Percentiles rank a stretch among this genome's conserved stretches.
These are phyloP conservation scores for Hypoxylon sp. DNA, from an alignment of 2,329 filamentous ascomycete genomes.

Conservation along the genomic window DNA sequence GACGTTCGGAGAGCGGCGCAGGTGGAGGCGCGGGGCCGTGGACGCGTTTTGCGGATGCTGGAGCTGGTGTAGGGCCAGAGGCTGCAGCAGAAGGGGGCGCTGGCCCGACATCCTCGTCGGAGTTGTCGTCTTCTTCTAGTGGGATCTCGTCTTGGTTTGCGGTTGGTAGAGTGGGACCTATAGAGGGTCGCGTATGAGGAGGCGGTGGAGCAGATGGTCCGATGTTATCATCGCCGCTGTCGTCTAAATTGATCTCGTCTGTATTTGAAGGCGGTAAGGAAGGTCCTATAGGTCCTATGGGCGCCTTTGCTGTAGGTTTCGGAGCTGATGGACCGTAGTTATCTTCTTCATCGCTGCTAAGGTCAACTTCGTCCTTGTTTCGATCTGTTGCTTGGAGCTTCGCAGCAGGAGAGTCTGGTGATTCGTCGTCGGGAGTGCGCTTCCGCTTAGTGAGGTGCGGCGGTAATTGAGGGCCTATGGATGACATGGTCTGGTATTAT, in stretches of 20 bases:
- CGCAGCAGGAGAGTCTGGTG: conserved; percentile 57
- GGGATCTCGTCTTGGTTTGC: conserved; percentile 46
- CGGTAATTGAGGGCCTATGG: conserved; percentile 78
- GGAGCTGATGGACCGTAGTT: conserved; percentile 44
- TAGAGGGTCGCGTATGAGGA: conserved; percentile 41
- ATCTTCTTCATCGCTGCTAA: conserved; percentile 50
- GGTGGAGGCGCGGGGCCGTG: conserved; percentile 61
- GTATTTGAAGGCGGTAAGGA: conserved; percentile 55
- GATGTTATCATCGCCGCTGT: conserved; percentile 56
- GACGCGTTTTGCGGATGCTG: conserved; percentile 50
- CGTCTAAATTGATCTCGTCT: conserved; percentile 63
- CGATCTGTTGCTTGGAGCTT: conserved; percentile 60
- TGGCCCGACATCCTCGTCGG: conserved; percentile 44
- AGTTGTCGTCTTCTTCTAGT: conserved; percentile 42
- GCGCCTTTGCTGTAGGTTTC: neutral
- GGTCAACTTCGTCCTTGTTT: conserved; percentile 60
- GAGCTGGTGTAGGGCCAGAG: no score
- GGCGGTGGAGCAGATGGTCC: conserved; percentile 39
- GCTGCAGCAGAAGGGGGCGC: conserved; percentile 31
- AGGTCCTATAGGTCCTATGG: conserved; percentile 41
- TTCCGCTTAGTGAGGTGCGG: conserved; percentile 75
- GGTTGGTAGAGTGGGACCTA: conserved; percentile 49
- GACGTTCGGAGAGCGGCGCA: conserved; percentile 57
- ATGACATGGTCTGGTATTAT: conserved; percentile 67
- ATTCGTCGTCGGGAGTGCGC: conserved; percentile 62